A percentile compares a stretch with the other conserved stretches of the same genome.
Conservation (phyloP, 139 green algal species). For the Diplosphaera chodatii region DNA sequence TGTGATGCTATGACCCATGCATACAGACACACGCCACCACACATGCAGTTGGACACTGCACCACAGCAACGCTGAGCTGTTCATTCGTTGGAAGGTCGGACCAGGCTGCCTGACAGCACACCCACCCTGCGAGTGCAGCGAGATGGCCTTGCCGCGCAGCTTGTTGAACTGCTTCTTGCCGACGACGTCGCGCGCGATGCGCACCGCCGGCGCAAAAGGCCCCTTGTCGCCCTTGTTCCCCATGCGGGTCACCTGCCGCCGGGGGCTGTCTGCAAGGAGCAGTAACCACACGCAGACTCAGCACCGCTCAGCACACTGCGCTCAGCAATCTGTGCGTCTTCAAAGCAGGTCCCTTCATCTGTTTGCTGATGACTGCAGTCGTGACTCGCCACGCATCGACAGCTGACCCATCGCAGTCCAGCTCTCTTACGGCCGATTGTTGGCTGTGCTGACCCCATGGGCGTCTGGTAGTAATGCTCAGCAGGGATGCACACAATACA, state of each 20-base stretch:
- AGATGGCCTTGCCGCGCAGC: conserved; percentile 94
- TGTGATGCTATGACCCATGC: no score
- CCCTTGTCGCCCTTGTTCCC: conserved; percentile 78
- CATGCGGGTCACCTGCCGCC: conserved; percentile 18
- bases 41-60: no score
- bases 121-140: conserved; percentile 93
- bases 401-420: no score
- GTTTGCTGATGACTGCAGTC: no score
- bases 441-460: no score
- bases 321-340: background rate
- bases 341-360: no score
- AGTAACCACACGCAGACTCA: background rate
- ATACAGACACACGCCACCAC: no score
- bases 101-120: background rate
- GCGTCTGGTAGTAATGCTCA: no score
- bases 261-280: background rate
- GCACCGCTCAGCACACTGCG: background rate
- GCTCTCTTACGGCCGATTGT: no score
- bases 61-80: no score
- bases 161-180: conserved; percentile 97
- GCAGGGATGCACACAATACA: no score
- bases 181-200: conserved; percentile 65
- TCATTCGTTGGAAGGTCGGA: background rate
- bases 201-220: conserved; percentile 86
- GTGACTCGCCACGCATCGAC: no score